These are phyloP conservation scores for Gentiana straminea DNA, from an alignment of 257 asterid genomes.

Conservation along the genomic window DNA sequence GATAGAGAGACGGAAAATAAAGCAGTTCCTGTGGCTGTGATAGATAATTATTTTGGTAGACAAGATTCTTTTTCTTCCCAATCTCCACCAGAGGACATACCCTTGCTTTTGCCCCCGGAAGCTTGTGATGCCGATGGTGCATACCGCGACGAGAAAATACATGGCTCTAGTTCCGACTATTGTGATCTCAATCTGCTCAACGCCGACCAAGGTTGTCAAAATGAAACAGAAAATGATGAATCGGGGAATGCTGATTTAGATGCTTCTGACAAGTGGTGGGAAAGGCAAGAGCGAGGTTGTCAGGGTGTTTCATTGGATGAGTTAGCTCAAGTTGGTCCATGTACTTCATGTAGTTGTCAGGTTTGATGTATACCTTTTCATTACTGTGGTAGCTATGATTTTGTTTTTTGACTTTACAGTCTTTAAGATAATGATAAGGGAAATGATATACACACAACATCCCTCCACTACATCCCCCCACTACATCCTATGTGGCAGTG, in stretches of 20 bases:
- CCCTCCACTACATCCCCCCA: too few relatives aligned
- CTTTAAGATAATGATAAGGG: too few relatives aligned
- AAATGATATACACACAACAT: too few relatives aligned
- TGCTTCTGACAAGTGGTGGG: slow-evolving; percentile 39
- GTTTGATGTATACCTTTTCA: slow-evolving; percentile 22
- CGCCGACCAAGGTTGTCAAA: slow-evolving; percentile 19
- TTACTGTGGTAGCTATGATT: neutral
- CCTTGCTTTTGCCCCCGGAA: slow-evolving; percentile 85
- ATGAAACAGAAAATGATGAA: slow-evolving; percentile 13
- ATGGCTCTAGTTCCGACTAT: slow-evolving; percentile 21
- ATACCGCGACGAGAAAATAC: slow-evolving; percentile 18
- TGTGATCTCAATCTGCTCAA: slow-evolving; percentile 13
- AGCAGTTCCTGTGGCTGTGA: slow-evolving; percentile 14
- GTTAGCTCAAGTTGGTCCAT: slow-evolving; percentile 63
- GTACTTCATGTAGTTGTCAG: slow-evolving; percentile 69
- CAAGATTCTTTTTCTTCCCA: slow-evolving; percentile 44
- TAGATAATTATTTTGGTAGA: slow-evolving; percentile 25
- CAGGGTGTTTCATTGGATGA: slow-evolving; percentile 35
- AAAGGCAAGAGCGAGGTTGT: slow-evolving; percentile 40
- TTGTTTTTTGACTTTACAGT: too few relatives aligned
- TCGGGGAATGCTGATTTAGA: slow-evolving; percentile 19
- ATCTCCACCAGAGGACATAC: slow-evolving; percentile 70
- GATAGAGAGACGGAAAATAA: slow-evolving; percentile 32
- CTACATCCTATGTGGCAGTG: too few relatives aligned
- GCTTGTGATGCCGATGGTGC: slow-evolving; percentile 36